Evolutionary conservation across 2,329 filamentous ascomycete species (phyloP).

Genomic region (Diaporthe sp.): DNA sequence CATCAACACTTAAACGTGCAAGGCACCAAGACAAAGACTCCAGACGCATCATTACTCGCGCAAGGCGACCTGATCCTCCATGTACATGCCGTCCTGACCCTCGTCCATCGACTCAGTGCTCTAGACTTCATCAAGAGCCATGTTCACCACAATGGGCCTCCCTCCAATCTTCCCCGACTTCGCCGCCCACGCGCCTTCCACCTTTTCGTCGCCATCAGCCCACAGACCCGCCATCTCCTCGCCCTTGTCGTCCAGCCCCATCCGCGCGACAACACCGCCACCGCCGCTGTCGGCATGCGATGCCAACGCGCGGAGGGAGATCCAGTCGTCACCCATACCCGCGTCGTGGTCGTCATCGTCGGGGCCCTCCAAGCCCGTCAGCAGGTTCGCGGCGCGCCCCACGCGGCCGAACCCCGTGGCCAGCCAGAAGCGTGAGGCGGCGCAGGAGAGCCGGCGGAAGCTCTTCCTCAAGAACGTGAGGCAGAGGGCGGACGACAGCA

Average conservation of each 20-base stretch:
- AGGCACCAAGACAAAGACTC: conserved; percentile 9
- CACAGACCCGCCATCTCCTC: conserved; percentile 65
- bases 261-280: conserved; percentile 65
- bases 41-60: neutral
- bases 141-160: conserved; percentile 55
- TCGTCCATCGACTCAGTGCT: neutral
- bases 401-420: conserved; percentile 75
- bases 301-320: conserved; percentile 58
- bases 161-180: conserved; percentile 59
- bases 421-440: conserved; percentile 69
- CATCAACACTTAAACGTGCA: conserved; percentile 20
- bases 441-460: conserved; percentile 74
- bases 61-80: neutral
- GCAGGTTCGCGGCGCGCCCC: conserved; percentile 66
- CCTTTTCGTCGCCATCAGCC: conserved; percentile 49
- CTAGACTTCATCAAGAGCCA: conserved; percentile 16
- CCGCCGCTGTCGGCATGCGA: conserved; percentile 59
- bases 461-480: conserved; percentile 79
- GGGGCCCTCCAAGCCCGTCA: conserved; percentile 37
- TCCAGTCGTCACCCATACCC: conserved; percentile 61
- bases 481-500: conserved; percentile 70
- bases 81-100: neutral
- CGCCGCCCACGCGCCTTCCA: conserved; percentile 22
- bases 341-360: conserved; percentile 40
- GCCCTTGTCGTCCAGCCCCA: conserved; percentile 68